Evolutionary conservation across 192 early-diverging fungal genomes (phyloP).

Genomic region (Gonapodya prolifera): DNA sequence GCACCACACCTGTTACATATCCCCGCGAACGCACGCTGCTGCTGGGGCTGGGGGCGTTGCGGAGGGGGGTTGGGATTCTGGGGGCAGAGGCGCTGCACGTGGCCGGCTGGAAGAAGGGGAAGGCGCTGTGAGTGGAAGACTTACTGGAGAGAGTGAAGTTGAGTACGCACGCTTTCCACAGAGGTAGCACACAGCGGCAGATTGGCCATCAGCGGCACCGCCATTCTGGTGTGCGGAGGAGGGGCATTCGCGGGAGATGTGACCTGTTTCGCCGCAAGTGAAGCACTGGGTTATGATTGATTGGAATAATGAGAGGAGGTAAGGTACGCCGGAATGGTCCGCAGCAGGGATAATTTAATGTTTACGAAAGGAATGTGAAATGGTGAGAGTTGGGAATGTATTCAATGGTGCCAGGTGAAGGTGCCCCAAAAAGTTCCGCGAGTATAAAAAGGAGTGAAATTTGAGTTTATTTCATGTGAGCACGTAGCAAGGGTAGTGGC

Average conservation of each 20-base stretch:
- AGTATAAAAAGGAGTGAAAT: no score
- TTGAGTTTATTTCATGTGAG: no score
- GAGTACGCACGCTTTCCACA: constrained; percentile 4
- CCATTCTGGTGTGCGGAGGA: background rate
- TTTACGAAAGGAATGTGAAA: no score
- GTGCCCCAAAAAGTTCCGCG: no score
- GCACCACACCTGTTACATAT: background rate
- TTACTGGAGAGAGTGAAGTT: background rate
- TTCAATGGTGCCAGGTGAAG: no score
- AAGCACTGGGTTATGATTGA: background rate
- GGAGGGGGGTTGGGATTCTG: background rate
- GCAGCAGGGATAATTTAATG: no score
- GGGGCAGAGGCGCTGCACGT: constrained; percentile 4
- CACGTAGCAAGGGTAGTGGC: background rate
- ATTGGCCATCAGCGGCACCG: background rate
- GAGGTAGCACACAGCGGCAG: background rate
- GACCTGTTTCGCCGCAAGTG: background rate
- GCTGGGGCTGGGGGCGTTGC: background rate
- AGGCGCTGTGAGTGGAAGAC: background rate
- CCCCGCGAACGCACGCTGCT: background rate
- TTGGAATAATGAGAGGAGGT: background rate
- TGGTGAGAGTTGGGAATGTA: no score
- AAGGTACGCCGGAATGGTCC: no score
- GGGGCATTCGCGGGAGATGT: background rate
- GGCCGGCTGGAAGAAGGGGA: background rate